Percentiles rank a stretch among this genome's conserved stretches.
Evolutionary conservation across 345 rosid species (phyloP).

Genomic region (Odontarrhena argentea): DNA sequence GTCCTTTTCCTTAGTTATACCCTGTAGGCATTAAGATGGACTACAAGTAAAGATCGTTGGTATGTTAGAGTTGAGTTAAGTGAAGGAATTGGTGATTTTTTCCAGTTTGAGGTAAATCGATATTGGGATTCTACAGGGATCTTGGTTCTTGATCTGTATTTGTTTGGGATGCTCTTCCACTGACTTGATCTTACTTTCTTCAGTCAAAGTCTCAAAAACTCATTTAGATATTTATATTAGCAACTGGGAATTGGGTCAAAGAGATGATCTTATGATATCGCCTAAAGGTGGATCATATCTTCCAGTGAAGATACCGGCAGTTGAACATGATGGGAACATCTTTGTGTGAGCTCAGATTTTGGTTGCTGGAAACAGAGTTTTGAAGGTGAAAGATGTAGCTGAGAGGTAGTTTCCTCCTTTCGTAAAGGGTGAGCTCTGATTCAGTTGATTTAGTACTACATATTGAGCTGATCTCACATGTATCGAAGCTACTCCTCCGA

Average conservation of each 20-base stretch:
- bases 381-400: not conserved
- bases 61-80: constrained; percentile 3
- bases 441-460: too few relatives aligned
- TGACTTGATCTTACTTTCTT: not conserved
- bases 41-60: not conserved
- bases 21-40: not conserved
- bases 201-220: not conserved
- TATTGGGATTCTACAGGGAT: not conserved
- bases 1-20: not conserved
- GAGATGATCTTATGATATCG: too few relatives aligned
- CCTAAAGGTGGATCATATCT: not conserved
- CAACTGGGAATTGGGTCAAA: too few relatives aligned
- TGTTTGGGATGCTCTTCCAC: not conserved
- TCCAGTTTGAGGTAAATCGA: not conserved
- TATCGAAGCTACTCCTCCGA: too few relatives aligned
- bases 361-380: not conserved
- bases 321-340: not conserved
- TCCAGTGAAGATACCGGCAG: not conserved
- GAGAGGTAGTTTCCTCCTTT: not conserved
- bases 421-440: too few relatives aligned
- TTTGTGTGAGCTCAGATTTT: not conserved
- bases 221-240: too few relatives aligned
- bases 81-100: not conserved
- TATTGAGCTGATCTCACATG: too few relatives aligned
- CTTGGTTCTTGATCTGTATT: not conserved